Conservation (phyloP, 495 filamentous ascomycete genomes). For the Hypoxylon lenormandii region DNA sequence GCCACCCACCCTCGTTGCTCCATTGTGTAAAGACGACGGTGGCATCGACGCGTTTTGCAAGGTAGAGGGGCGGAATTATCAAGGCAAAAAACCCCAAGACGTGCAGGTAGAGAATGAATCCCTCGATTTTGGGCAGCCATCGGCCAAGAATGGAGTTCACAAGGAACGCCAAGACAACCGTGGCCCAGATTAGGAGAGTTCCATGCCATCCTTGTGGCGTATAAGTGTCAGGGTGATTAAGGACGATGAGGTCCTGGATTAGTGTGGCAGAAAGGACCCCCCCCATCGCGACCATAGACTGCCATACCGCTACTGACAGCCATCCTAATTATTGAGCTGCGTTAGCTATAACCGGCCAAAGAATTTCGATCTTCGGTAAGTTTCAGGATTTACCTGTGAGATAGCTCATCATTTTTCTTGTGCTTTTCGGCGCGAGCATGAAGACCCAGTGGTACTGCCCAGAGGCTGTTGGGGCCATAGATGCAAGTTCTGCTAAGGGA, state of each 20-base stretch:
- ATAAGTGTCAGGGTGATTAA: constrained; percentile 64
- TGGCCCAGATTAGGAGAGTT: constrained; percentile 68
- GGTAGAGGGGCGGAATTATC: constrained; percentile 68
- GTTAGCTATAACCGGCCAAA: too few species aligned
- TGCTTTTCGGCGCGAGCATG: constrained; percentile 64
- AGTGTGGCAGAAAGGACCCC: constrained; percentile 65
- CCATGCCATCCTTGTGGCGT: constrained; percentile 69
- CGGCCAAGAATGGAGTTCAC: constrained; percentile 69
- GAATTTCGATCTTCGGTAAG: too few species aligned
- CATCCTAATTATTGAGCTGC: too few species aligned
- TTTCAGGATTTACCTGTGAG: too few species aligned
- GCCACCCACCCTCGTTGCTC: constrained; percentile 68
- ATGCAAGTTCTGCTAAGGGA: constrained; percentile 44
- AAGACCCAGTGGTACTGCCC: constrained; percentile 64
- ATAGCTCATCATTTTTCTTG: constrained; percentile 68
- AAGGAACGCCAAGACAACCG: constrained; percentile 62
- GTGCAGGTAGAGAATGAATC: constrained; percentile 69
- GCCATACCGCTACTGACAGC: constrained; percentile 70
- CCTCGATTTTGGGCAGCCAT: constrained; percentile 68
- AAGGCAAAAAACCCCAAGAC: constrained; percentile 71
- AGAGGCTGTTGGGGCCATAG: constrained; percentile 41
- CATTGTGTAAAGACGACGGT: constrained; percentile 66
- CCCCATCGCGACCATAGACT: constrained; percentile 62
- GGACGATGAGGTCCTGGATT: constrained; percentile 69
- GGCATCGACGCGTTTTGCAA: constrained; percentile 61